Evolutionary conservation across 345 rosid species (phyloP).

Genomic region (Garcia nutans): DNA sequence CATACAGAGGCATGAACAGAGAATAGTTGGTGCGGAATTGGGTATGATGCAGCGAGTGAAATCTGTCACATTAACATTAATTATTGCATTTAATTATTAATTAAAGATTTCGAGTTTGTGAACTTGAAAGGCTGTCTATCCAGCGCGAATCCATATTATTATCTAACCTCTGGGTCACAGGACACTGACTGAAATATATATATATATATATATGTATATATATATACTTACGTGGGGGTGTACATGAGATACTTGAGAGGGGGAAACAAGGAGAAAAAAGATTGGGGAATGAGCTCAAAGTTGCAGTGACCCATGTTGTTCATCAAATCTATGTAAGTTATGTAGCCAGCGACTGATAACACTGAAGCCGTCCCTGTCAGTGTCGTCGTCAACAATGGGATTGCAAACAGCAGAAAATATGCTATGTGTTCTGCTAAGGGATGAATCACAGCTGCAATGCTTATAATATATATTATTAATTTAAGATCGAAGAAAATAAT

Average conservation of each 20-base stretch:
- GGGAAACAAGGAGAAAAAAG: slow-evolving; percentile 57
- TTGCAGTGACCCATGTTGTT: slow-evolving; percentile 92
- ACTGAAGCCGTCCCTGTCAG: slow-evolving; percentile 39
- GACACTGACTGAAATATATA: neutral
- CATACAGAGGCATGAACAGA: slow-evolving; percentile 30
- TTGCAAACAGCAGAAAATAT: slow-evolving; percentile 48
- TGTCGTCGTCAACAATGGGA: slow-evolving; percentile 37
- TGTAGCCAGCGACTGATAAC: slow-evolving; percentile 23
- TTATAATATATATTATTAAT: too few relatives aligned
- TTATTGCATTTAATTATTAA: too few relatives aligned
- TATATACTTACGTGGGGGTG: slow-evolving; percentile 69
- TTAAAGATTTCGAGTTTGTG: too few relatives aligned
- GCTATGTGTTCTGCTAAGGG: slow-evolving; percentile 71
- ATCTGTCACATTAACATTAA: neutral
- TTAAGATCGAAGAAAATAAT: too few relatives aligned
- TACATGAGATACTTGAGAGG: slow-evolving; percentile 72
- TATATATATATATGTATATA: too few relatives aligned
- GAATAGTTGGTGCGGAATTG: slow-evolving; percentile 32
- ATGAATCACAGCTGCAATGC: slow-evolving; percentile 69
- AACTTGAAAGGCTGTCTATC: too few relatives aligned
- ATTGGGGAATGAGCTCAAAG: slow-evolving; percentile 63
- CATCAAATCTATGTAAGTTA: slow-evolving; percentile 62
- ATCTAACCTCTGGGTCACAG: too few relatives aligned
- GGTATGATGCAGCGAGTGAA: slow-evolving; percentile 34
- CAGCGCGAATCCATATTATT: too few relatives aligned